A percentile compares a stretch with the other conserved stretches of the same genome.
These are phyloP conservation scores for Phoenix dactylifera DNA, from an alignment of 176 grass and related monocot species.

Conservation along the genomic window DNA sequence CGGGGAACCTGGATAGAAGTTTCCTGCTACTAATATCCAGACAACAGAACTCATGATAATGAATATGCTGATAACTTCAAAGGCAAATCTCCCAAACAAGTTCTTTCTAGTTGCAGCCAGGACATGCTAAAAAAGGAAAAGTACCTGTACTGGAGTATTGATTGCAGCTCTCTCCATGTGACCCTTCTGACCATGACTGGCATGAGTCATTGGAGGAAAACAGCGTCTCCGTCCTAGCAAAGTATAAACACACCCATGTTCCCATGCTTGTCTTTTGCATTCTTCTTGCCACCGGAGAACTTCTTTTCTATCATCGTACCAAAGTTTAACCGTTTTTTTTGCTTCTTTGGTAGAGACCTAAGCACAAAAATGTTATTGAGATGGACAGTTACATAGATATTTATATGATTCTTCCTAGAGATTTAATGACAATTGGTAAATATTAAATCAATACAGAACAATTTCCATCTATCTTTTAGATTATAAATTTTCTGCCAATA, in stretches of 20 bases:
- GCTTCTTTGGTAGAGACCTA: constrained; percentile 81
- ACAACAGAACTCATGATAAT: too few relatives aligned
- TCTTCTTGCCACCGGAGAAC: constrained; percentile 63
- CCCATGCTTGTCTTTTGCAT: constrained; percentile 44
- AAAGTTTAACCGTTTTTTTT: constrained; percentile 58
- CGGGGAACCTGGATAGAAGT: too few relatives aligned
- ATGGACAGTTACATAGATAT: not conserved
- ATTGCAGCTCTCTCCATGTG: constrained; percentile 95
- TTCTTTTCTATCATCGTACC: constrained; percentile 81
- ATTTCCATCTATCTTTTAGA: too few relatives aligned
- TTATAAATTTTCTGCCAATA: too few relatives aligned
- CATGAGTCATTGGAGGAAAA: constrained; percentile 49
- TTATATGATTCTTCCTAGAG: too few relatives aligned
- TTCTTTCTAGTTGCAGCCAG: not conserved
- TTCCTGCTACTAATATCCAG: too few relatives aligned
- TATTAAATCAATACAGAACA: too few relatives aligned
- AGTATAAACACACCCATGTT: constrained; percentile 51
- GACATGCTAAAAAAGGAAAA: not conserved
- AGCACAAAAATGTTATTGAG: constrained; percentile 16
- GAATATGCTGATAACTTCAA: not conserved
- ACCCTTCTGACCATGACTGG: constrained; percentile 39
- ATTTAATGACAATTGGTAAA: too few relatives aligned
- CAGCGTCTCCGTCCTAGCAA: constrained; percentile 69
- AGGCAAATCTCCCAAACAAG: not conserved
- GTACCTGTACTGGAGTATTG: constrained; percentile 96